Conservation (phyloP, 208 protist species). For the Acanthamoeba culbertsoni region DNA sequence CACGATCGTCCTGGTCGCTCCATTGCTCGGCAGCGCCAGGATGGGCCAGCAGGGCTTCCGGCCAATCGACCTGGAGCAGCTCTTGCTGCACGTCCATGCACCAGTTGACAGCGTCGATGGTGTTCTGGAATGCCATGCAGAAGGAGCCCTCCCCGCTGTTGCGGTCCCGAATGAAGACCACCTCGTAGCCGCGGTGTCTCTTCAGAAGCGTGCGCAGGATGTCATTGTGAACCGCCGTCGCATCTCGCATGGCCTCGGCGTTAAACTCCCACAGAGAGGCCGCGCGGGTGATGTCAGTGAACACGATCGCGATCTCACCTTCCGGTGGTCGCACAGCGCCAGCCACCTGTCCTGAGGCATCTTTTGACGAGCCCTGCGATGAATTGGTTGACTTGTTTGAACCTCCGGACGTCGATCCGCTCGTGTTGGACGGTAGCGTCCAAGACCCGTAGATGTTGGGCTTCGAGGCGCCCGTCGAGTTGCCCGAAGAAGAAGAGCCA, state of each 20-base stretch:
- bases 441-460: neutral
- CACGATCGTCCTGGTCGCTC: neutral
- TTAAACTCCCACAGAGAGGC: constrained; percentile 26
- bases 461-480: neutral
- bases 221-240: neutral
- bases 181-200: constrained; percentile 46
- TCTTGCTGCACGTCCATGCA: constrained; percentile 57
- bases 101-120: neutral
- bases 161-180: neutral
- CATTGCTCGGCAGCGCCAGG: constrained; percentile 49
- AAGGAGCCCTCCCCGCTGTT: constrained; percentile 58
- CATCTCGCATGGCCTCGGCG: neutral
- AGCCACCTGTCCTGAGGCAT: neutral
- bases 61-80: constrained; percentile 39
- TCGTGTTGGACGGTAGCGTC: neutral
- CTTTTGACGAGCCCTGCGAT: neutral
- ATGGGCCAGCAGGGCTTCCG: constrained; percentile 8
- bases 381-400: neutral
- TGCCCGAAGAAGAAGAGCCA: neutral
- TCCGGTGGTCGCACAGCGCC: neutral
- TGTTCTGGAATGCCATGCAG: constrained; percentile 56
- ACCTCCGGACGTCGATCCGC: neutral
- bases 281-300: constrained; percentile 17
- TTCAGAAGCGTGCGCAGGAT: neutral
- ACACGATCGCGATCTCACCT: constrained; percentile 28